These are phyloP conservation scores for Sporopachydermia quercuum DNA, from an alignment of 805 yeast genomes.

Conservation along the genomic window DNA sequence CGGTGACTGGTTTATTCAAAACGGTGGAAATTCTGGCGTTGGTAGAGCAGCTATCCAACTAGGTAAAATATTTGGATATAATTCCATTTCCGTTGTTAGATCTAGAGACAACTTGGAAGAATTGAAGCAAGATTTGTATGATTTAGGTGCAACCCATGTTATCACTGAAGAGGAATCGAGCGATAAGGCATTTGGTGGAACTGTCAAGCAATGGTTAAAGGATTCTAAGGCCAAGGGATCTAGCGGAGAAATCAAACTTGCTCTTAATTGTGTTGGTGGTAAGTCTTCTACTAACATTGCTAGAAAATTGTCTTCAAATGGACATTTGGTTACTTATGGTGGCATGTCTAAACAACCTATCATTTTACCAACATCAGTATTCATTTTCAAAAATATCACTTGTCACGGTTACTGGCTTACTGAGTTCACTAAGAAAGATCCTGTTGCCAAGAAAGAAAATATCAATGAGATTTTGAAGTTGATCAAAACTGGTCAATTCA, in stretches of 20 bases:
- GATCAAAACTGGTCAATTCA: slow-evolving; percentile 41
- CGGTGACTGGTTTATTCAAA: slow-evolving; percentile 86
- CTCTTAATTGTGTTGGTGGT: slow-evolving; percentile 91
- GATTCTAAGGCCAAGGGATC: slow-evolving; percentile 31
- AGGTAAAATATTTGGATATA: slow-evolving; percentile 61
- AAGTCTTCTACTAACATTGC: slow-evolving; percentile 69
- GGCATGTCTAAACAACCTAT: slow-evolving; percentile 97
- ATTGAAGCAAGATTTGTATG: slow-evolving; percentile 35
- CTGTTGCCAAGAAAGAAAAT: slow-evolving; percentile 42
- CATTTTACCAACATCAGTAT: slow-evolving; percentile 72
- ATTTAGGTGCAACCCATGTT: slow-evolving; percentile 75
- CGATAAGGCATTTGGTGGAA: slow-evolving; percentile 49
- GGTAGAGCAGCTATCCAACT: slow-evolving; percentile 86
- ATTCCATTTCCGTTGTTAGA: slow-evolving; percentile 78
- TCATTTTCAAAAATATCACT: slow-evolving; percentile 78
- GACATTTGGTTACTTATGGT: slow-evolving; percentile 81
- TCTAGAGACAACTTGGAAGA: slow-evolving; percentile 68
- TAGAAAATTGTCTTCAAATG: slow-evolving; percentile 61
- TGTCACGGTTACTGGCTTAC: slow-evolving; percentile 93
- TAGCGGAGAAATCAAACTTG: slow-evolving; percentile 45
- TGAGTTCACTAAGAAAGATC: slow-evolving; percentile 41
- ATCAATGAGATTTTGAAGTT: slow-evolving; percentile 39
- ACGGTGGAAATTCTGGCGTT: slow-evolving; percentile 93
- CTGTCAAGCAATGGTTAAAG: slow-evolving; percentile 29
- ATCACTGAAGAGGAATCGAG: slow-evolving; percentile 78